Evolutionary conservation across 192 early-diverging fungal genomes (phyloP).

Genomic region (Glomus cerebriforme): DNA sequence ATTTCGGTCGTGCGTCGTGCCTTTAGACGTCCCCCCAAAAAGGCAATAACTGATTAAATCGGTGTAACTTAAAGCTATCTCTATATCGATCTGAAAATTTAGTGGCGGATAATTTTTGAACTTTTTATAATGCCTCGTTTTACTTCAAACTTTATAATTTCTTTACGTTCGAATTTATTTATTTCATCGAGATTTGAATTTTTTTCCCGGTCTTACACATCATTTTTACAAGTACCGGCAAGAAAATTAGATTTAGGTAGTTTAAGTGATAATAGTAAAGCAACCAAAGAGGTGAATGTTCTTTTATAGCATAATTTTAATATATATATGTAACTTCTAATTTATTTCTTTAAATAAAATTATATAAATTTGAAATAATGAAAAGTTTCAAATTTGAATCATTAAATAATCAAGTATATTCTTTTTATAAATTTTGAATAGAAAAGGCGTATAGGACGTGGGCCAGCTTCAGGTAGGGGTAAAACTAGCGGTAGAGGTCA

Average conservation of each 20-base stretch:
- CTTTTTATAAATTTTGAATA: background rate
- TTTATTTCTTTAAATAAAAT: background rate
- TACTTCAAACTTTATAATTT: background rate
- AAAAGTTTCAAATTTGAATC: background rate
- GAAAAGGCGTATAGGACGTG: conserved; percentile 69
- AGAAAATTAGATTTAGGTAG: conserved; percentile 1
- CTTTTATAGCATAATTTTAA: background rate
- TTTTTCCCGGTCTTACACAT: background rate
- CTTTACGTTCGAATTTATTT: background rate
- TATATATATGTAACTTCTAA: background rate
- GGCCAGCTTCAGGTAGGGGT: conserved; percentile 85
- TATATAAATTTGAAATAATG: background rate
- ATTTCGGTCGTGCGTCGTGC: too few species aligned
- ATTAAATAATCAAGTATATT: background rate
- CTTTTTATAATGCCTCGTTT: too few species aligned
- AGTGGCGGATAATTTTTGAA: too few species aligned
- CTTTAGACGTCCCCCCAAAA: too few species aligned
- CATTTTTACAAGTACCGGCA: conserved; percentile 2
- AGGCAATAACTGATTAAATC: too few species aligned
- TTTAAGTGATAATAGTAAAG: conserved; percentile 24
- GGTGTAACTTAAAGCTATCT: too few species aligned
- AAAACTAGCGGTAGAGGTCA: conserved; percentile 89
- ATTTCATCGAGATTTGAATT: background rate
- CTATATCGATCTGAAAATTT: too few species aligned
- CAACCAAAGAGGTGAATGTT: conserved; percentile 1